Base-by-base conservation (phyloP, 257 asterid genomes). In the Plantago elongata region DNA sequence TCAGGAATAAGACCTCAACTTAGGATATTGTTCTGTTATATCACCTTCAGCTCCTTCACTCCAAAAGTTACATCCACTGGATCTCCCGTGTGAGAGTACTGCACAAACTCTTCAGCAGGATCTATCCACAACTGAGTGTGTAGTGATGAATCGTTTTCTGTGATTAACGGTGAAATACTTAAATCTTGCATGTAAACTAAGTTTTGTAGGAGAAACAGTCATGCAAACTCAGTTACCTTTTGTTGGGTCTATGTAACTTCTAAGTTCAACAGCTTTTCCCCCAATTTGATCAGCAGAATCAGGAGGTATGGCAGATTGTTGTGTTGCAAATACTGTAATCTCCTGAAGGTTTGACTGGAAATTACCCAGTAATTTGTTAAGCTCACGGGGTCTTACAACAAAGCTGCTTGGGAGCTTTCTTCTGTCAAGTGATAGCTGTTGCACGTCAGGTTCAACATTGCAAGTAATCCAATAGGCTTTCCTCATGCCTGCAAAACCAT, bases 121-220 rank as follows among this genome's bases (percentile, higher is more conserved):
- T 92, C 98, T 74, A 92, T 78, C 98, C 98, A 92, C 70, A 92
- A 68, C 83, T 92, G 98, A 62, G 98, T 92, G 81, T 92, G 88
- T 62, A 92, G 80, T 17, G 90, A 84, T 66, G 95, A 82, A 81
- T 89, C 98, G 73, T 79, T 92, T 63, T 92, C 98, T 92, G 88
- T 46, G 77, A 75, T 71, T 2, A 66, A 66, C 68, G 73, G 45
- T 57, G 47, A 14, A 55, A 57, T 45, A 49, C 37, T 77, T 66
- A 66, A 66, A 47, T 22, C 44, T 62, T 56, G 27, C 22, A 44
- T 61, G 55, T 45, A 48, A 68, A 29, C 18, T 40, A 62, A 68
- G 60, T 45, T 34, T 51, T 52, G 29, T 34, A 43, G 14, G 27
- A 7, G 37, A 57, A 70, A 52, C 9, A 46, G 65, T 45, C 27